Evolutionary conservation across 2,329 filamentous ascomycete species (phyloP).

Genomic region (Davidsoniella australis): DNA sequence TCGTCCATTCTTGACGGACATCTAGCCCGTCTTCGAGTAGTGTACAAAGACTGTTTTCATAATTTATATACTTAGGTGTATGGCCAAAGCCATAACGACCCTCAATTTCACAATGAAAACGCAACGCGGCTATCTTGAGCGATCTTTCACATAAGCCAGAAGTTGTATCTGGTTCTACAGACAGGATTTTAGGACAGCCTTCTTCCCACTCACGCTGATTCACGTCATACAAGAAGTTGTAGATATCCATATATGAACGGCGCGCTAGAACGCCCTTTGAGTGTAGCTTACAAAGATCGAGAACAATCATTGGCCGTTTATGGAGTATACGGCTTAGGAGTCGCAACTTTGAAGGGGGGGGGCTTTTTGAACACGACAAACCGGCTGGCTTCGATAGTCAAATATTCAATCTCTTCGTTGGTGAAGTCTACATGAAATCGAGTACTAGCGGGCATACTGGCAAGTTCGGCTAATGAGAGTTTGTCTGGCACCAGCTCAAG

Average conservation of each 20-base stretch:
- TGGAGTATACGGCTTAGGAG: conserved; percentile 15
- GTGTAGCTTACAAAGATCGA: conserved; percentile 11
- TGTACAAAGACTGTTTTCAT: conserved; percentile 27
- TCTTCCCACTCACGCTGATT: conserved; percentile 17
- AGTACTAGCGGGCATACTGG: neutral
- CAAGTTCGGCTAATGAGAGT: neutral
- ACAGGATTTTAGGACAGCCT: neutral
- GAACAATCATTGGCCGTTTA: conserved; percentile 3
- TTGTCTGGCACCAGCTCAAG: neutral
- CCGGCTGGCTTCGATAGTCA: conserved; percentile 10
- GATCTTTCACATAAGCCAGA: conserved; percentile 14
- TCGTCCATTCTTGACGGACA: conserved; percentile 36
- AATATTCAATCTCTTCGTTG: conserved; percentile 21
- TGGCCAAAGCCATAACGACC: conserved; percentile 28
- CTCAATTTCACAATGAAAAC: conserved; percentile 32
- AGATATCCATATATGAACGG: conserved; percentile 20
- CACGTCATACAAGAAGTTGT: conserved; percentile 23
- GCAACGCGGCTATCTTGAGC: conserved; percentile 23
- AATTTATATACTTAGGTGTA: conserved; percentile 26
- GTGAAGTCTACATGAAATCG: conserved; percentile 29
- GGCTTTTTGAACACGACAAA: conserved; percentile 6
- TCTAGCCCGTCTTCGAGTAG: conserved; percentile 34
- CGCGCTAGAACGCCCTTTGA: conserved; percentile 14
- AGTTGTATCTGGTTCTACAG: conserved; percentile 16
- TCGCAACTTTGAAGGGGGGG: conserved; percentile 6